A percentile compares a stretch with the other conserved stretches of the same genome.
Evolutionary conservation across 2,329 filamentous ascomycete genomes (phyloP).

Genomic region (Dactylonectria estremocensis): DNA sequence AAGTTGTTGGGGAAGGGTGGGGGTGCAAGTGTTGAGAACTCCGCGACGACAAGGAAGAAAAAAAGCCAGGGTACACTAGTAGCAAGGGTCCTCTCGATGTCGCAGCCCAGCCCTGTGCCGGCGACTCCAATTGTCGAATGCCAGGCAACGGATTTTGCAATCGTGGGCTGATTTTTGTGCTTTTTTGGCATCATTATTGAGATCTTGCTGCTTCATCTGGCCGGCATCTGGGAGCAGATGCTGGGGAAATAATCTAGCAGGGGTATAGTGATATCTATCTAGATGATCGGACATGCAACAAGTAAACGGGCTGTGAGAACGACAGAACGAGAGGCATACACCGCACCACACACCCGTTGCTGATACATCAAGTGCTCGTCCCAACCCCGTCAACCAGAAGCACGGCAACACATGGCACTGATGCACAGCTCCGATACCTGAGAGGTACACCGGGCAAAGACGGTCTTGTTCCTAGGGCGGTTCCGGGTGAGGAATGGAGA

Average conservation of each 20-base stretch:
- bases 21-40: constrained; percentile 46
- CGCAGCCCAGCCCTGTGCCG: constrained; percentile 11
- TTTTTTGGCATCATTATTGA: constrained; percentile 36
- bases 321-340: neutral
- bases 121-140: constrained; percentile 38
- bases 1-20: constrained; percentile 52
- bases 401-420: neutral
- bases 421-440: constrained; percentile 18
- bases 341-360: neutral
- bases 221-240: constrained; percentile 31
- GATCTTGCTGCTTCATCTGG: constrained; percentile 27
- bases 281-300: constrained; percentile 36
- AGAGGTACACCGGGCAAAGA: constrained; percentile 12
- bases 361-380: neutral
- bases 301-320: constrained; percentile 8
- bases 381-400: neutral
- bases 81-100: constrained; percentile 28
- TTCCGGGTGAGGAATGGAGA: neutral
- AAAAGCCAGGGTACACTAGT: constrained; percentile 25
- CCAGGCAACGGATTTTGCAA: constrained; percentile 39
- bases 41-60: constrained; percentile 36
- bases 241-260: constrained; percentile 7
- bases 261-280: neutral
- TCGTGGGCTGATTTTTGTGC: constrained; percentile 43
- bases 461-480: neutral